Evolutionary conservation across 2,329 filamentous ascomycete genomes (phyloP).

Genomic region (Bipolaris zeicola): DNA sequence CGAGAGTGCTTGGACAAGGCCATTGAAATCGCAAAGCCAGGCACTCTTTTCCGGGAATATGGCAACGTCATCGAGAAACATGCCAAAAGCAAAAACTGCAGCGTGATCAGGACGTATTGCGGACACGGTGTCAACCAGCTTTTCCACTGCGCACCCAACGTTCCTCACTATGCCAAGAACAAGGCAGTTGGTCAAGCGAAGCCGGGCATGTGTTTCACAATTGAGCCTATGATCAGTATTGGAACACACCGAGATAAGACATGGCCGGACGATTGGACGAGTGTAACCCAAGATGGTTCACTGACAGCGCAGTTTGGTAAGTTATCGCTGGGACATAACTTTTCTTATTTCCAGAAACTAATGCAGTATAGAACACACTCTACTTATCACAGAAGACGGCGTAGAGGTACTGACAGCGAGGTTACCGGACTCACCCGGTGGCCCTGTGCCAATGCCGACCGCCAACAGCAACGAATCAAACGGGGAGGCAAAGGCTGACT

Average conservation of each 20-base stretch:
- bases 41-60: slow-evolving; percentile 88
- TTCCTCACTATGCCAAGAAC: slow-evolving; percentile 98
- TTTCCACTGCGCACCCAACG: slow-evolving; percentile 92
- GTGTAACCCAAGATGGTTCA: slow-evolving; percentile 87
- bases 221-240: slow-evolving; percentile 96
- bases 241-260: slow-evolving; percentile 91
- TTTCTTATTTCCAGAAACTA: slow-evolving; percentile 9
- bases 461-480: slow-evolving; percentile 25
- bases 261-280: slow-evolving; percentile 99
- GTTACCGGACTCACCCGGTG: slow-evolving; percentile 74
- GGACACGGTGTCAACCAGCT: slow-evolving; percentile 93
- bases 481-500: slow-evolving; percentile 30
- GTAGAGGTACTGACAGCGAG: slow-evolving; percentile 82
- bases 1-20: slow-evolving; percentile 89
- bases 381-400: slow-evolving; percentile 81
- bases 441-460: slow-evolving; percentile 65
- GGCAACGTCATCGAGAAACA: slow-evolving; percentile 95
- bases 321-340: slow-evolving; percentile 29
- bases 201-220: slow-evolving; percentile 97
- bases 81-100: slow-evolving; percentile 83
- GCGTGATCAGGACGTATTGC: slow-evolving; percentile 93
- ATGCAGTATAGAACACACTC: slow-evolving; percentile 70
- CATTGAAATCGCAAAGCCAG: slow-evolving; percentile 91
- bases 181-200: slow-evolving; percentile 95
- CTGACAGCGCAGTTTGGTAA: slow-evolving; percentile 89